Evolutionary conservation across 2,329 filamentous ascomycete genomes (phyloP), one percentile per base, ranked within the genome.

Genomic region (Apiospora aurea): DNA sequence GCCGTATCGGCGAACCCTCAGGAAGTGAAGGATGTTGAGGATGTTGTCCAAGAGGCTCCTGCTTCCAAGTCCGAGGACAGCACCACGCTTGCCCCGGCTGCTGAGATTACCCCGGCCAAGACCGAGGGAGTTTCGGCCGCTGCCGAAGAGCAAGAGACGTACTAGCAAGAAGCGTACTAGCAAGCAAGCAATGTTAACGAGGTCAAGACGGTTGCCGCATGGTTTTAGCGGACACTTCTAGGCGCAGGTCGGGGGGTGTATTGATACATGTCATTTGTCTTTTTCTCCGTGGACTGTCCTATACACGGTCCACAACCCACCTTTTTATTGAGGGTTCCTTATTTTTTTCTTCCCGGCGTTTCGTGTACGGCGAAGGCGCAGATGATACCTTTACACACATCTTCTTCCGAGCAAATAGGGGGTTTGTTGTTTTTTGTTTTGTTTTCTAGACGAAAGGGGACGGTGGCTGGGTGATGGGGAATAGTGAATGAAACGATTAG

Each of bases 21-120:
- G 13, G 77, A 77, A 53, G 76, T 77, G 5, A 76, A 78, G 70
- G 78, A 79, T 51, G 76, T 79, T 34, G 77, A 80, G 61, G 77
- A 79, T 24, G 67, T 76, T 5, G 75, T 77, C 44, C 73, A 78
- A 29, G 74, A 73, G 69, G 57, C 70, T 44, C 34, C 57, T 38
- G 57, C 57, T 41, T 38, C 34, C 57, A n/a, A 64, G 57, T 41
- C 57, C 34, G 16, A 38, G 29, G 57, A 64, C n/a, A 64, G 57
- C 57, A 21, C n/a, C 10, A 24, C 11, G 34, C 57, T 64, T 18
- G 57, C 57, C 18, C 57, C 29, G 57, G 57, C 57, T 21, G 57
- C 29, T 4, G 57, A 61, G 26, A 61, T 61, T 21, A 61, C 53
- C 53, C 53, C 53, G 16, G 53, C 53, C 53, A 61, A 61, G 16